A percentile compares a stretch with the other conserved stretches of the same genome.
These are phyloP conservation scores for Sporothrix brunneoviolacea DNA, from an alignment of 2,329 filamentous ascomycete species.

Conservation along the genomic window DNA sequence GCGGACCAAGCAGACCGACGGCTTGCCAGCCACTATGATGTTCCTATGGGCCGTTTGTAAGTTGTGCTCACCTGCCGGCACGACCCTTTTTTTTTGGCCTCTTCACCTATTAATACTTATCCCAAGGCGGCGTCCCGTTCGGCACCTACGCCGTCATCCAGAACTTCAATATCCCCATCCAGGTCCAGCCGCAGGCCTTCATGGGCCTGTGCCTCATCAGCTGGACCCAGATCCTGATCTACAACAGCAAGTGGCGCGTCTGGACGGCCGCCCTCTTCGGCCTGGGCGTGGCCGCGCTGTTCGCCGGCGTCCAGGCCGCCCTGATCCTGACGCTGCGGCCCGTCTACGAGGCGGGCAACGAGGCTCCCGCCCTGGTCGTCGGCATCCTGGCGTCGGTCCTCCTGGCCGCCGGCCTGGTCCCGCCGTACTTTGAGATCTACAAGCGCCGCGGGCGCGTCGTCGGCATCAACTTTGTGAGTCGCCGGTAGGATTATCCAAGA, in stretches of 20 bases:
- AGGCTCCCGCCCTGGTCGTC: slow-evolving; percentile 48
- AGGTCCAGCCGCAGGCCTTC: slow-evolving; percentile 38
- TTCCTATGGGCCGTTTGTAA: slow-evolving; percentile 57
- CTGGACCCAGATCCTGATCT: slow-evolving; percentile 33
- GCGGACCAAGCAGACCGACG: slow-evolving; percentile 53
- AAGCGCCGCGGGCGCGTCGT: slow-evolving; percentile 55
- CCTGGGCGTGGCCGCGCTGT: slow-evolving; percentile 33
- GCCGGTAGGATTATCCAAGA: too few relatives aligned
- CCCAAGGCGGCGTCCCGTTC: slow-evolving; percentile 35
- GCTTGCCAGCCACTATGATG: slow-evolving; percentile 54
- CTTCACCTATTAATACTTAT: too few relatives aligned
- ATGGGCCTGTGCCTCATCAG: slow-evolving; percentile 32
- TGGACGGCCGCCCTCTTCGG: slow-evolving; percentile 40
- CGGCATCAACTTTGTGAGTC: slow-evolving; percentile 45
- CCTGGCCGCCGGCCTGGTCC: slow-evolving; percentile 49
- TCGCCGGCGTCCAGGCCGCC: slow-evolving; percentile 48
- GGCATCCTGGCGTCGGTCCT: slow-evolving; percentile 53
- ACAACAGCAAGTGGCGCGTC: slow-evolving; percentile 33
- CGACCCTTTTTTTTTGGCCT: not conserved
- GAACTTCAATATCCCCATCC: slow-evolving; percentile 36
- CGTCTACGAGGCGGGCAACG: slow-evolving; percentile 46
- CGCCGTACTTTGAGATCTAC: slow-evolving; percentile 56
- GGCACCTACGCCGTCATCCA: slow-evolving; percentile 34
- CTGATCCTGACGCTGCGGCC: slow-evolving; percentile 53
- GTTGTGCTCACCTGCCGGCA: not conserved